Evolutionary conservation across 495 filamentous ascomycete species (phyloP), one percentile per base, ranked within the genome.

Genomic region (Penicillium bovifimosum): DNA sequence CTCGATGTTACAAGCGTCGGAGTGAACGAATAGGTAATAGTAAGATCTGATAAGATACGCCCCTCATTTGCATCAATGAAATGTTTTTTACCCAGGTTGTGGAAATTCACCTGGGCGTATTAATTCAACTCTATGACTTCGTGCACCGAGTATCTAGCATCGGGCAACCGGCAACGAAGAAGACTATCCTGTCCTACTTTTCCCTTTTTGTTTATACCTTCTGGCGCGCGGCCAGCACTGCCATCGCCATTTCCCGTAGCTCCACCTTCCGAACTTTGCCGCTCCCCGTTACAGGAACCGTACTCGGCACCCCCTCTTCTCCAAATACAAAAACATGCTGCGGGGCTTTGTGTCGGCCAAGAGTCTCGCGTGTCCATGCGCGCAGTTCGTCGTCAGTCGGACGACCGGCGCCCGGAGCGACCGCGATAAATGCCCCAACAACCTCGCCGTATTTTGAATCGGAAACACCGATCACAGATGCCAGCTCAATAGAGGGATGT

Each of bases 221-320:
- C 33, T 29, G 29, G 3, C 65, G 64, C 41, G 43, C 26, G 9
- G 69, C 67, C 58, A 84, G 45, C 16, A 82, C 61, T 52, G 65
- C 61, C 47, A 76, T 77, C 6, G 80, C 82, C 53, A 79, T 64
- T 58, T 80, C 68, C 18, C 80, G 77, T 70, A 87, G 71, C 63
- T 83, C 80, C 66, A 80, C 80, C 68, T 88, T 87, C 55, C 82
- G 75, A 17, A 88, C 78, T 70, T 88, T 88, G 7, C 85, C 85
- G 63, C 84, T 88, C 1, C 84, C 84, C 29, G 85, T 88, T 47
- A 86, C 67, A 4, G 84, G 85, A 4, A 85, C 69, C 8, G 74
- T 69, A 3, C 55, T 64, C 14, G 77, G 74, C n/a, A 82, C 70
- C n/a, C 76, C 80, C 43, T 80, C 78, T 55, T 79, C 65, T 0